Evolutionary conservation across 2,329 filamentous ascomycete species (phyloP).

Genomic region (Ophiostoma populinum): DNA sequence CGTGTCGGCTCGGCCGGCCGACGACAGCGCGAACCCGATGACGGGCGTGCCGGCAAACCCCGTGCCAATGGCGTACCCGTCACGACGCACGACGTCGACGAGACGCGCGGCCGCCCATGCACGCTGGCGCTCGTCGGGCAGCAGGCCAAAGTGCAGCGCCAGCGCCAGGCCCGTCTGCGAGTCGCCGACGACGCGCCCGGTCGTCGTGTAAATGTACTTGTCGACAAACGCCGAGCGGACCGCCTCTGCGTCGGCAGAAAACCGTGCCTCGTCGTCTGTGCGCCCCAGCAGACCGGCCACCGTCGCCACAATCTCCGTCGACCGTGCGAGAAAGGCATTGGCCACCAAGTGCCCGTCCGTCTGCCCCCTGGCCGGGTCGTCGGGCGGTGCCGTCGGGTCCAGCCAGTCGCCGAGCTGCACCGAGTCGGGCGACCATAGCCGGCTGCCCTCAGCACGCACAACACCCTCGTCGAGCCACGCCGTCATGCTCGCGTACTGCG

Average conservation of each 20-base stretch:
- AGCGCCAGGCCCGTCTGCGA: constrained; percentile 17
- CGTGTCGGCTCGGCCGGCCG: constrained; percentile 2
- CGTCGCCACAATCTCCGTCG: constrained; percentile 16
- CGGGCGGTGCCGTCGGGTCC: constrained; percentile 21
- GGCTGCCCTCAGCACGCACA: constrained; percentile 12
- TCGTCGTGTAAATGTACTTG: constrained; percentile 14
- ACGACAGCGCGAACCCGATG: constrained; percentile 10
- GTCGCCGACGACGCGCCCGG: constrained; percentile 12
- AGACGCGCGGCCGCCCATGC: constrained; percentile 3
- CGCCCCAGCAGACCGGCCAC: constrained; percentile 14
- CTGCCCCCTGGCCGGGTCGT: constrained; percentile 16
- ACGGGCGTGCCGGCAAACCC: constrained; percentile 15
- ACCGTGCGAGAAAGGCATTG: constrained; percentile 21
- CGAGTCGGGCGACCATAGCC: constrained; percentile 18
- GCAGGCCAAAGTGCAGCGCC: constrained; percentile 14
- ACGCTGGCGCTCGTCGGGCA: background rate
- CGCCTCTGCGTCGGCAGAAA: constrained; percentile 10
- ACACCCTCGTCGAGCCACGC: constrained; percentile 14
- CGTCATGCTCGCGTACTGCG: constrained; percentile 15
- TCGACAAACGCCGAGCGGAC: constrained; percentile 14
- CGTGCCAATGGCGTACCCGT: constrained; percentile 12
- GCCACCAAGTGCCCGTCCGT: constrained; percentile 21
- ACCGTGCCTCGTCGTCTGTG: constrained; percentile 11
- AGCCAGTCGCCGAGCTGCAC: constrained; percentile 25
- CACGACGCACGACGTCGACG: constrained; percentile 4